Conservation (phyloP, 2,329 filamentous ascomycete genomes). For the Fusarium kyushuense region DNA sequence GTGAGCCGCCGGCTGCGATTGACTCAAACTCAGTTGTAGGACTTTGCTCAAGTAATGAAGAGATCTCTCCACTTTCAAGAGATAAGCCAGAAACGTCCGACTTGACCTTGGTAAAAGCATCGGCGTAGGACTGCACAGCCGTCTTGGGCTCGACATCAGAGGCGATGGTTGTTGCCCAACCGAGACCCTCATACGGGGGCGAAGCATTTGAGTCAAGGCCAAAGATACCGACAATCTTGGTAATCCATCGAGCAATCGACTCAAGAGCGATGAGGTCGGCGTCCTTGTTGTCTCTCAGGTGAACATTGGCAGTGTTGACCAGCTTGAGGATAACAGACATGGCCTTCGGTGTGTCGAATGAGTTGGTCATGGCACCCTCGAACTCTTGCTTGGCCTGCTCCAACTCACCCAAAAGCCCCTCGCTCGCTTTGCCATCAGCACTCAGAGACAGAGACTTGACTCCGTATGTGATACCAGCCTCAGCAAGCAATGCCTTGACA, state of each 20-base stretch:
- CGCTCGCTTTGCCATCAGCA: conserved; percentile 48
- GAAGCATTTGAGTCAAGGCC: conserved; percentile 77
- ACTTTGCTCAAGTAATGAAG: conserved; percentile 57
- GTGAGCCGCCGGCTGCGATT: conserved; percentile 59
- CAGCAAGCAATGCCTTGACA: conserved; percentile 65
- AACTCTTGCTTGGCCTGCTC: conserved; percentile 68
- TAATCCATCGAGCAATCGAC: conserved; percentile 80
- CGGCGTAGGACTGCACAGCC: conserved; percentile 61
- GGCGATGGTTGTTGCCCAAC: conserved; percentile 63
- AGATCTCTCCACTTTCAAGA: conserved; percentile 61
- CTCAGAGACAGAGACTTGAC: conserved; percentile 56
- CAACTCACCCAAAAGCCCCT: conserved; percentile 57
- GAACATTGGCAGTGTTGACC: conserved; percentile 80
- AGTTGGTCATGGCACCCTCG: conserved; percentile 76
- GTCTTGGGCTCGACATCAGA: conserved; percentile 58
- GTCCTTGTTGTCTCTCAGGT: conserved; percentile 62
- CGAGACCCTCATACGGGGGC: conserved; percentile 67
- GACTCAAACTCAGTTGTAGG: conserved; percentile 62
- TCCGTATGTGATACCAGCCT: conserved; percentile 54
- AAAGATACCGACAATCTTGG: conserved; percentile 84
- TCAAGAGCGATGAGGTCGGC: conserved; percentile 63
- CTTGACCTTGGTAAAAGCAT: conserved; percentile 60
- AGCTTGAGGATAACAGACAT: conserved; percentile 84
- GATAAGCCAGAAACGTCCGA: conserved; percentile 61
- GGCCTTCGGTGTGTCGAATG: conserved; percentile 85